Evolutionary conservation across 164 flowering plant genomes (phyloP), one percentile per base, ranked within the genome.

Genomic region (Macadamia tetraphylla): DNA sequence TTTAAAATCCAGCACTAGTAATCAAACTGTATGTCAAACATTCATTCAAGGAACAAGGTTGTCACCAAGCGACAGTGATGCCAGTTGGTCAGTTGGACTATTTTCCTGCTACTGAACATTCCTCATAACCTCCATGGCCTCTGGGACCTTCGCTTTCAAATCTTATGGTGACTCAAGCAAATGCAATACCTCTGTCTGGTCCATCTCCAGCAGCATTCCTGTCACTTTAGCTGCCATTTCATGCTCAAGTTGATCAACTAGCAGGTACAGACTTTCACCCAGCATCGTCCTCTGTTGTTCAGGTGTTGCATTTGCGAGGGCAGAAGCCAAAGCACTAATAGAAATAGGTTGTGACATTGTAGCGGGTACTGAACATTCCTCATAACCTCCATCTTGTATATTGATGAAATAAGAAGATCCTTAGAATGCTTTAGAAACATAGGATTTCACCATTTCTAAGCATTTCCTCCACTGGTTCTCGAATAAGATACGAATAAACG

Each of bases 131-230:
- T 86, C 91, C 91, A 88, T 85, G 32, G 96, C 96, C 72, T 90
- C 96, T 0, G 81, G 82, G 60, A 90, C 96, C 70, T 88, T 89
- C 0, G 88, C 83, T 75, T 84, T 88, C 76, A 88, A 66, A 42
- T 91, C 91, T 35, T 90, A 92, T 0, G 96, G 96, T 1, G 96
- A 88, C 79, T 90, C 92, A 13, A 90, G 80, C 70, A 90, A 77
- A 70, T 90, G 96, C 73, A 90, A 65, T 52, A 90, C 91, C 77
- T 88, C 96, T 55, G 23, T 23, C 23, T 23, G 23, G 23, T 23
- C 23, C 23, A 23, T 23, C 23, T 23, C 23, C 23, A 23, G 23
- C 23, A 23, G 23, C 23, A 23, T 23, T 23, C 23, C 0, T 23
- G 23, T 23, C 23, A 23, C 23, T 23, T 23, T 23, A 23, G 23